phyloP scores from a whole-genome alignment of 2,329 filamentous ascomycete species.

The Parafenestella ontariensis region DNA sequence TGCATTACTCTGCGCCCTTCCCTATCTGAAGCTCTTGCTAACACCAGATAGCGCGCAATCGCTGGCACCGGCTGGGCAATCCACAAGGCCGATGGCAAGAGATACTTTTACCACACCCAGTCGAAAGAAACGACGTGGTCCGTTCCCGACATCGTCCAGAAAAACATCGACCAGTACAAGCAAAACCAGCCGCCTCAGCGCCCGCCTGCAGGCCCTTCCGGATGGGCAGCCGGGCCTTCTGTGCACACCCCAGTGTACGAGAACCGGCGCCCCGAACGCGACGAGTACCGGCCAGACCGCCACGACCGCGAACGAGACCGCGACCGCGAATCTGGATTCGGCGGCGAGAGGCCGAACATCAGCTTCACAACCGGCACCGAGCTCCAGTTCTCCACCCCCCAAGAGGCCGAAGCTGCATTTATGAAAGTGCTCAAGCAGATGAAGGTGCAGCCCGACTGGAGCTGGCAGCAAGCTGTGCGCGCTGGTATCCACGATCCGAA shows the following conservation, averaged over 20 bases:
- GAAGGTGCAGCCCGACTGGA: constrained; percentile 89
- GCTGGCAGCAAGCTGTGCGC: constrained; percentile 88
- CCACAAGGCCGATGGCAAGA: constrained; percentile 78
- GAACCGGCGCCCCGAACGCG: constrained; percentile 38
- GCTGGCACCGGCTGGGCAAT: constrained; percentile 90
- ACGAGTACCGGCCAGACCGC: constrained; percentile 38
- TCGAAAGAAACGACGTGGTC: constrained; percentile 94
- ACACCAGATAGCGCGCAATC: constrained; percentile 71
- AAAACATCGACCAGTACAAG: constrained; percentile 80
- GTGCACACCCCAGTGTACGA: constrained; percentile 50
- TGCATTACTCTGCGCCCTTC: constrained; percentile 25
- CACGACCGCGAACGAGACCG: constrained; percentile 44
- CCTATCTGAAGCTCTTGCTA: constrained; percentile 5
- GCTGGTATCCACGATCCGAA: constrained; percentile 88
- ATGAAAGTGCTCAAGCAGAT: constrained; percentile 85
- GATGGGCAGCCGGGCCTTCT: constrained; percentile 66
- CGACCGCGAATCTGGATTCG: constrained; percentile 58
- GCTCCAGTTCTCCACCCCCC: constrained; percentile 58
- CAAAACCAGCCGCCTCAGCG: constrained; percentile 53
- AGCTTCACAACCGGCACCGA: constrained; percentile 62
- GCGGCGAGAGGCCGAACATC: constrained; percentile 39
- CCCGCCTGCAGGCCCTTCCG: constrained; percentile 52
- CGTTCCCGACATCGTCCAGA: constrained; percentile 75
- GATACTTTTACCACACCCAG: constrained; percentile 94
- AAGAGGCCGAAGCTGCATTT: constrained; percentile 93